These are phyloP conservation scores for Claviceps sp. DNA, from an alignment of 2,329 filamentous ascomycete species.

Conservation along the genomic window DNA sequence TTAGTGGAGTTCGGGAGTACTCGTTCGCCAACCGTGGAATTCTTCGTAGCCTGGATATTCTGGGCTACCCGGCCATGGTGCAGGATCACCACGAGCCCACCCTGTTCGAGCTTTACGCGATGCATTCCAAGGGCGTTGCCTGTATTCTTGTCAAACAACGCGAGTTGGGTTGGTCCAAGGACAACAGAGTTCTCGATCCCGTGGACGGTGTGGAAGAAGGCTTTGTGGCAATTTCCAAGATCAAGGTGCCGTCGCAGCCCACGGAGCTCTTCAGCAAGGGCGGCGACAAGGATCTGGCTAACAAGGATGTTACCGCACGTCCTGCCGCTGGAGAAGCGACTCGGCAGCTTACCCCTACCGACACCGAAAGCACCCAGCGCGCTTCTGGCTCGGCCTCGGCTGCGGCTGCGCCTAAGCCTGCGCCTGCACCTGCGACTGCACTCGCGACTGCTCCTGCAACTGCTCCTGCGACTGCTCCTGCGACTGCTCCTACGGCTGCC, in stretches of 20 bases:
- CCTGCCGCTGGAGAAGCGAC: constrained; percentile 17
- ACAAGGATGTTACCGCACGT: constrained; percentile 20
- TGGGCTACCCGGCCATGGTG: constrained; percentile 54
- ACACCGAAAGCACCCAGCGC: constrained; percentile 17
- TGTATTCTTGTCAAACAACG: constrained; percentile 74
- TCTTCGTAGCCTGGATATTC: constrained; percentile 79
- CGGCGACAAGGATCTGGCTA: constrained; percentile 26
- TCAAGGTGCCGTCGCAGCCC: constrained; percentile 40
- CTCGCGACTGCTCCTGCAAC: background rate
- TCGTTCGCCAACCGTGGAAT: constrained; percentile 78
- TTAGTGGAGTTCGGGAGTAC: constrained; percentile 92
- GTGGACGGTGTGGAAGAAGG: constrained; percentile 66
- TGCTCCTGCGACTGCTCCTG: background rate
- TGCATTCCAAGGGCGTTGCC: constrained; percentile 96
- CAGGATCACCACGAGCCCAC: constrained; percentile 55
- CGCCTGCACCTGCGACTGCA: background rate
- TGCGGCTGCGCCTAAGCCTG: background rate
- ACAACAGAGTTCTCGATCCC: constrained; percentile 73
- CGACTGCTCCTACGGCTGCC: background rate
- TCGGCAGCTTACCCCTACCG: constrained; percentile 11
- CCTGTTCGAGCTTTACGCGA: constrained; percentile 88
- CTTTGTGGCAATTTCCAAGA: constrained; percentile 59
- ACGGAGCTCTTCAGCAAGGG: constrained; percentile 17
- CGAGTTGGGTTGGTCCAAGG: constrained; percentile 82
- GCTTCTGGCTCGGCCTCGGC: constrained; percentile 14